Percentiles rank a stretch among this genome's conserved stretches.
Evolutionary conservation across 345 rosid genomes (phyloP).

Genomic region (Corymbia maculata): DNA sequence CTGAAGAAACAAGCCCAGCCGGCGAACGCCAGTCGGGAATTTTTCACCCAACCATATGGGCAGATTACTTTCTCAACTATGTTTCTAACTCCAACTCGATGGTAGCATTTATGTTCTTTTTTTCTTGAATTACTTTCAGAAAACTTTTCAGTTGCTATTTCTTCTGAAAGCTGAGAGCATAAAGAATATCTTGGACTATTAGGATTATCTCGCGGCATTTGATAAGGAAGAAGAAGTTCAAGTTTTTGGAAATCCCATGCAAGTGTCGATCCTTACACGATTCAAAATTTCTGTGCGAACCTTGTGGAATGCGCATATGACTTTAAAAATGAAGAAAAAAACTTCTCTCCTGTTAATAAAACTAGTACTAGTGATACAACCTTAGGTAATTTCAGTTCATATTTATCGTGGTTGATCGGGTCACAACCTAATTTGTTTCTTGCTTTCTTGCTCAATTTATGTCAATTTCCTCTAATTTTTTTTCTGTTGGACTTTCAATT

Average conservation of each 20-base stretch:
- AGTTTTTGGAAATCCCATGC: background rate
- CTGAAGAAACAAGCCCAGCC: background rate
- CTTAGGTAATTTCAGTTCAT: background rate
- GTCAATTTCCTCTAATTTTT: background rate
- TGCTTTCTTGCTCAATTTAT: background rate
- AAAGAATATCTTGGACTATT: background rate
- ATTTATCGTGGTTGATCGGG: background rate
- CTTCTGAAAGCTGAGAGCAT: background rate
- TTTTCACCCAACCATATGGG: slow-evolving; percentile 12
- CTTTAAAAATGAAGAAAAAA: background rate
- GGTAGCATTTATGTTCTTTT: background rate
- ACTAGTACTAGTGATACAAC: background rate
- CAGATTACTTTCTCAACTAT: slow-evolving; percentile 8
- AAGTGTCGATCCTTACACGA: background rate
- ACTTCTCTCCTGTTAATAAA: background rate
- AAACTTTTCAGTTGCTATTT: background rate
- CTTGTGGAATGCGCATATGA: background rate
- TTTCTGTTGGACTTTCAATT: background rate
- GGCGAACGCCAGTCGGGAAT: slow-evolving; percentile 1
- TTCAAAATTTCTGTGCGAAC: background rate
- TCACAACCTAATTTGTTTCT: background rate
- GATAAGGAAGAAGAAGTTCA: background rate
- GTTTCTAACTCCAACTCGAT: background rate
- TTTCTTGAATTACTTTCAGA: background rate
- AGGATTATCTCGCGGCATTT: background rate